These are phyloP conservation scores for Kwoniella europaea DNA, from an alignment of 768 basidiomycete species.

Conservation along the genomic window DNA sequence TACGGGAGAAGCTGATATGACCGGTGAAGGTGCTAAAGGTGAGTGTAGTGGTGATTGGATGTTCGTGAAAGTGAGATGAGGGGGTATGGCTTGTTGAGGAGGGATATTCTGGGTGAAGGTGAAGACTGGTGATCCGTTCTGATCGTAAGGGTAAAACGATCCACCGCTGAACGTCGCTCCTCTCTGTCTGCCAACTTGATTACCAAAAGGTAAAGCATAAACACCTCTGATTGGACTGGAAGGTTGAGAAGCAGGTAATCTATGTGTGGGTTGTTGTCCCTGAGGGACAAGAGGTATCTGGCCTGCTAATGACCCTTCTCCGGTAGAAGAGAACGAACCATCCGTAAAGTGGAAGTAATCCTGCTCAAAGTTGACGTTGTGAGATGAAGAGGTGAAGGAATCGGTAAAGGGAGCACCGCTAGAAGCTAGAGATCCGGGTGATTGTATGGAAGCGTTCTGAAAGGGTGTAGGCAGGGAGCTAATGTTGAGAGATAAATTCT, in stretches of 20 bases:
- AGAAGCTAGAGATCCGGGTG: slow-evolving; percentile 38
- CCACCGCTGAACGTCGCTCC: slow-evolving; percentile 55
- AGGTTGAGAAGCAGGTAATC: slow-evolving; percentile 53
- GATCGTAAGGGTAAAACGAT: slow-evolving; percentile 37
- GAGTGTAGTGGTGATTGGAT: slow-evolving; percentile 34
- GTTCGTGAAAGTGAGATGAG: slow-evolving; percentile 43
- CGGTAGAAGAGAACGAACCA: slow-evolving; percentile 32
- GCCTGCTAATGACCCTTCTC: slow-evolving; percentile 26
- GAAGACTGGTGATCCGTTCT: slow-evolving; percentile 28
- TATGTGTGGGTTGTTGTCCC: slow-evolving; percentile 32
- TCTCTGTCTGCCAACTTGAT: slow-evolving; percentile 45
- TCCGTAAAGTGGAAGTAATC: slow-evolving; percentile 50
- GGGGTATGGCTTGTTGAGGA: slow-evolving; percentile 37
- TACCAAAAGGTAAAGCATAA: slow-evolving; percentile 39
- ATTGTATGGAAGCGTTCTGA: slow-evolving; percentile 28
- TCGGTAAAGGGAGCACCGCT: slow-evolving; percentile 45
- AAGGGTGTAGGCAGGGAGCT: slow-evolving; percentile 28
- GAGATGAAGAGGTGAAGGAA: slow-evolving; percentile 27
- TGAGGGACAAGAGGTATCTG: slow-evolving; percentile 14
- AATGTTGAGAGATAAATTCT: slow-evolving; percentile 47
- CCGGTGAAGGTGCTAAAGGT: slow-evolving; percentile 37
- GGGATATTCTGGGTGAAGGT: slow-evolving; percentile 24
- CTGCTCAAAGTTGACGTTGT: slow-evolving; percentile 31
- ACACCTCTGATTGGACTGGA: slow-evolving; percentile 47
- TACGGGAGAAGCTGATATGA: slow-evolving; percentile 28